Base-by-base conservation (phyloP, 2,329 filamentous ascomycete genomes). In the Claviceps sp. region DNA sequence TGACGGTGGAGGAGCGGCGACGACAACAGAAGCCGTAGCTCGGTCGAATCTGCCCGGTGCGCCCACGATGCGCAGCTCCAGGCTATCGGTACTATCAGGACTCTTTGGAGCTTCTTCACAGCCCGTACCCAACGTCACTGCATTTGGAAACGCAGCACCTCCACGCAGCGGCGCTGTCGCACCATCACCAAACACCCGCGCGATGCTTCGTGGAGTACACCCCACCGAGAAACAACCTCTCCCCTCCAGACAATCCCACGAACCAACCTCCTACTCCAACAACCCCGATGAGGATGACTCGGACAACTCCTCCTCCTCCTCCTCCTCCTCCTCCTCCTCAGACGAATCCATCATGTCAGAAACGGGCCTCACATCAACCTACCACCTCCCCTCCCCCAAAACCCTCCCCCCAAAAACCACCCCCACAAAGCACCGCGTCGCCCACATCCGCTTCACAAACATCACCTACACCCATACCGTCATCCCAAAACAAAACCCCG, bases 401-500 rank as follows among this genome's bases (percentile, higher is more conserved):
- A 77, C 76, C 0, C 67, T 82, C 6, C 58, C 65, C 0, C 75
- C 77, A 0, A 71, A 69, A 9, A 66, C 69, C 20, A 71, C 69
- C 0, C 65, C 70, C 0, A 71, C 69, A 14, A 75, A 76, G 59
- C 77, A 81, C 62, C 76, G 77, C 42, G 75, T 82, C 43, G 72
- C 74, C 0, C 72, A 74, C 47, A 63, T 79, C 47, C 58, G 65
- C 3, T 74, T 79, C 53, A 62, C 66, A 18, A 65, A 68, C 51
- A 65, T 80, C 20, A 57, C 61, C 30, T 78, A 81, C 61, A 72
- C 69, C 45, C 73, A 78, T 61, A 74, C 76, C 45, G 64, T 78
- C 37, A 71, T 82, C 7, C 72, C 77, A 50, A 82, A 82, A 63
- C 72, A 78, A 56, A 74, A 74, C 54, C 70, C 74, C 1, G 73